phyloP scores from a whole-genome alignment of 371 early-diverging fungal genomes.

The Haplosporangium sp. region DNA sequence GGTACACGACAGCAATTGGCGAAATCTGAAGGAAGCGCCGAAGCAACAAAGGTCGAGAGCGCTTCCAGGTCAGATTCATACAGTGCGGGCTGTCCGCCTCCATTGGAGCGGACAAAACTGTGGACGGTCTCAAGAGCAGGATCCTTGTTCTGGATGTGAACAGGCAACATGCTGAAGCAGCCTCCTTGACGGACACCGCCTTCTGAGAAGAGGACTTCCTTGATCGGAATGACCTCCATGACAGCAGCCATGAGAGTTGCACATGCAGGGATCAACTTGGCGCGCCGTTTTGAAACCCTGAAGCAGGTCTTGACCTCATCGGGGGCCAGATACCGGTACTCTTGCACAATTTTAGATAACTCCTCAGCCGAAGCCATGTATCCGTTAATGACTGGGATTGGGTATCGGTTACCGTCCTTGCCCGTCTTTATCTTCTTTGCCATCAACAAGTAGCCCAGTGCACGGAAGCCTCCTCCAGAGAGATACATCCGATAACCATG shows the following conservation, averaged over 20 bases:
- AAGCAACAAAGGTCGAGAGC: conserved; percentile 45
- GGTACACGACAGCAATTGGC: conserved; percentile 53
- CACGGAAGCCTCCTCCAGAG: conserved; percentile 73
- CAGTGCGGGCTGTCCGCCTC: conserved; percentile 55
- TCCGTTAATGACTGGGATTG: conserved; percentile 73
- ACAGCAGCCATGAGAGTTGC: conserved; percentile 67
- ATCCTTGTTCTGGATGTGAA: conserved; percentile 62
- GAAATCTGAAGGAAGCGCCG: conserved; percentile 47
- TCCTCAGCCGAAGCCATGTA: conserved; percentile 54
- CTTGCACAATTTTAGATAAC: conserved; percentile 32
- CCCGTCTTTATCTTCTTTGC: conserved; percentile 40
- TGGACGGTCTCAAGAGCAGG: conserved; percentile 65
- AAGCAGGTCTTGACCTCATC: conserved; percentile 50
- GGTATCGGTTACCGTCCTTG: conserved; percentile 55
- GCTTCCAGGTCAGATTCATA: conserved; percentile 57
- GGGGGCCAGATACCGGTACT: conserved; percentile 21
- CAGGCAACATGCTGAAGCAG: conserved; percentile 61
- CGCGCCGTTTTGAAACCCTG: conserved; percentile 70
- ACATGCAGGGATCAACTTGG: conserved; percentile 69
- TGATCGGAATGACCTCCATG: conserved; percentile 60
- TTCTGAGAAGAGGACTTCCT: conserved; percentile 66
- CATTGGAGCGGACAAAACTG: conserved; percentile 32
- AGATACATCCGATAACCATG: conserved; percentile 66
- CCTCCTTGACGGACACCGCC: conserved; percentile 74
- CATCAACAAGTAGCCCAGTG: conserved; percentile 71